phyloP scores from a whole-genome alignment of 352 stramenopile genomes.

The Phytopythium mirpurense region DNA sequence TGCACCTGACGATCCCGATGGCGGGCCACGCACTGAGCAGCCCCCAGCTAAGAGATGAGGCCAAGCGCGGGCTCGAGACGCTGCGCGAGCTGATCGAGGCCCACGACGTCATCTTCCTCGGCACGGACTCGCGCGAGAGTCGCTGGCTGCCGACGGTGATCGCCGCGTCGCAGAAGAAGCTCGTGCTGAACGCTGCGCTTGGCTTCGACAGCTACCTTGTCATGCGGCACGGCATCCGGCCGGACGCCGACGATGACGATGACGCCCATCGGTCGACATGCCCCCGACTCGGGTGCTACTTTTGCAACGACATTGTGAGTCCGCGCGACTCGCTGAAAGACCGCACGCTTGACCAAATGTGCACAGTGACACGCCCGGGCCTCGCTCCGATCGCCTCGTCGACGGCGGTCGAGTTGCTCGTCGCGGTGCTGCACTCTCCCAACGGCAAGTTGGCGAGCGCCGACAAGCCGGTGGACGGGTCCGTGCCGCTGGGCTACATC shows the following conservation, averaged over 20 bases:
- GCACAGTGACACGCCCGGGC: slow-evolving; percentile 97
- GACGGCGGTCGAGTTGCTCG: slow-evolving; percentile 95
- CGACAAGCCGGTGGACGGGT: slow-evolving; percentile 41
- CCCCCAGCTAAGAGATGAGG: slow-evolving; percentile 45
- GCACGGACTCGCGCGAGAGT: slow-evolving; percentile 98
- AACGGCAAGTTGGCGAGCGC: slow-evolving; percentile 65
- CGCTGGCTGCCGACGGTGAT: slow-evolving; percentile 98
- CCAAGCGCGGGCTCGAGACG: slow-evolving; percentile 58
- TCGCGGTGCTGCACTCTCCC: slow-evolving; percentile 93
- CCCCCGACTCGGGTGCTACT: slow-evolving; percentile 94
- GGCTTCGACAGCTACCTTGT: slow-evolving; percentile 98
- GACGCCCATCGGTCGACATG: slow-evolving; percentile 10
- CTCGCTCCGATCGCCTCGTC: slow-evolving; percentile 90
- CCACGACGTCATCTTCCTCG: slow-evolving; percentile 95
- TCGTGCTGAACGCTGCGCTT: slow-evolving; percentile 74
- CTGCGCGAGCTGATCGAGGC: slow-evolving; percentile 89
- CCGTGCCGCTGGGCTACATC: slow-evolving; percentile 73
- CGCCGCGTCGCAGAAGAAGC: slow-evolving; percentile 88
- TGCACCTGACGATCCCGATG: slow-evolving; percentile 98
- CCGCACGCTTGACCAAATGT: slow-evolving; percentile 99
- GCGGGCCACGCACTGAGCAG: slow-evolving; percentile 91
- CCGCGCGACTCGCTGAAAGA: slow-evolving; percentile 96
- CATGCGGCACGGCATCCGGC: slow-evolving; percentile 92
- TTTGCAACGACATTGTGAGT: slow-evolving; percentile 99
- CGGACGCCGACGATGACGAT: slow-evolving; percentile 8